Conservation (phyloP, 306 rosid species). For the Oxytropis ochrocephala region DNA sequence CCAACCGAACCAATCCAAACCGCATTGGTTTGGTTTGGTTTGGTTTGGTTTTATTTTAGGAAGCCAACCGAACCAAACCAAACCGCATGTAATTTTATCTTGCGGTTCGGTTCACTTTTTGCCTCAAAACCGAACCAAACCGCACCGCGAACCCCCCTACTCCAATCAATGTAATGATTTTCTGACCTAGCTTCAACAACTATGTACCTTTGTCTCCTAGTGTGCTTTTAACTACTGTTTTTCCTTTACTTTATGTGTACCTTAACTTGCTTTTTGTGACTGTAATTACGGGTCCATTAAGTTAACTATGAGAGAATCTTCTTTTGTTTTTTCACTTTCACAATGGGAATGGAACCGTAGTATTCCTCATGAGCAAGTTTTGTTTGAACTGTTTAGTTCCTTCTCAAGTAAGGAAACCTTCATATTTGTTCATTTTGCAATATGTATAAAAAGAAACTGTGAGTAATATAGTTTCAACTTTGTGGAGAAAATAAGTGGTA, state of each 20-base stretch:
- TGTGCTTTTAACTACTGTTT: not conserved
- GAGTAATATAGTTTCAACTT: not conserved
- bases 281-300: not conserved
- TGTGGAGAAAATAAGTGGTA: not conserved
- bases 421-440: not conserved
- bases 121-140: no score
- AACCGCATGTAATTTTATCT: no score
- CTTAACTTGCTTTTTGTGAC: not conserved
- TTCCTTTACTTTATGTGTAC: not conserved
- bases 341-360: not conserved
- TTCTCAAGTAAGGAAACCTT: constrained; percentile 12
- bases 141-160: no score
- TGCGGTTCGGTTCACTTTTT: no score
- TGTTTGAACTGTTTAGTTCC: constrained; percentile 12
- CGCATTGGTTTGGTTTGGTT: no score
- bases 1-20: no score
- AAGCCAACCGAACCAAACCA: no score
- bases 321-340: constrained; percentile 15
- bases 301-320: constrained; percentile 6
- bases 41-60: no score
- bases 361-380: constrained; percentile 9
- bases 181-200: constrained; percentile 16
- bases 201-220: not conserved
- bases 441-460: constrained; percentile 8
- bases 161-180: not conserved